phyloP scores from a whole-genome alignment of 352 stramenopile genomes.

The Phytophthora macrochlamydospora region DNA sequence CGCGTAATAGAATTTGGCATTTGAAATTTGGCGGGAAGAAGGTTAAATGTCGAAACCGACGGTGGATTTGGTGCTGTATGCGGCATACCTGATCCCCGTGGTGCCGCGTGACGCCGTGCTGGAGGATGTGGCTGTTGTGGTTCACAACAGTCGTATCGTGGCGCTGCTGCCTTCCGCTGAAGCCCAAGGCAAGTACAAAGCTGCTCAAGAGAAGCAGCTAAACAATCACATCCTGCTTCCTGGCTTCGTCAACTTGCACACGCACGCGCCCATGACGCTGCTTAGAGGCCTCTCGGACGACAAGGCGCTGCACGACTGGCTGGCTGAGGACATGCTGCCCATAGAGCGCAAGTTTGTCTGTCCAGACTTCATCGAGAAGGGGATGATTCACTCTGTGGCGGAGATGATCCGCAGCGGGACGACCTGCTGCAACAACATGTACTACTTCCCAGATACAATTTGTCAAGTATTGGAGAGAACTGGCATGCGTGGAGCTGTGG shows the following conservation, averaged over 20 bases:
- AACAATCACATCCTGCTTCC: slow-evolving; percentile 75
- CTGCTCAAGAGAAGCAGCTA: slow-evolving; percentile 41
- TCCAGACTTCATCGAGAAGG: slow-evolving; percentile 67
- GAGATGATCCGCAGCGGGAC: slow-evolving; percentile 85
- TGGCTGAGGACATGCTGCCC: slow-evolving; percentile 81
- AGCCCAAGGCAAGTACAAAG: slow-evolving; percentile 47
- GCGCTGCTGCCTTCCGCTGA: slow-evolving; percentile 59
- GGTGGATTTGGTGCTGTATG: slow-evolving; percentile 70
- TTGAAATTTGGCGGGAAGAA: slow-evolving; percentile 8
- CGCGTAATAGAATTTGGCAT: slow-evolving; percentile 5
- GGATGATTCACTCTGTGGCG: slow-evolving; percentile 66
- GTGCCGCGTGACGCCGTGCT: slow-evolving; percentile 68
- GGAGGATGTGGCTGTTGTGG: slow-evolving; percentile 63
- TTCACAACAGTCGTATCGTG: slow-evolving; percentile 62
- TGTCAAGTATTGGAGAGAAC: slow-evolving; percentile 54
- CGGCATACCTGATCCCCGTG: slow-evolving; percentile 75
- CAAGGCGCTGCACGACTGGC: slow-evolving; percentile 78
- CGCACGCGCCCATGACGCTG: slow-evolving; percentile 81
- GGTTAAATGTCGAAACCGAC: slow-evolving; percentile 13
- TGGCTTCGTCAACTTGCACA: slow-evolving; percentile 84
- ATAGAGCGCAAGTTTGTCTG: slow-evolving; percentile 77
- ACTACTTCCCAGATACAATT: slow-evolving; percentile 72
- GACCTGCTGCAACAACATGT: slow-evolving; percentile 92
- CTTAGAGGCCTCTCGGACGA: slow-evolving; percentile 85
- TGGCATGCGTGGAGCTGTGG: slow-evolving; percentile 70